Base-by-base conservation (phyloP, 495 filamentous ascomycete species). In the Penicillium longicatenatum region DNA sequence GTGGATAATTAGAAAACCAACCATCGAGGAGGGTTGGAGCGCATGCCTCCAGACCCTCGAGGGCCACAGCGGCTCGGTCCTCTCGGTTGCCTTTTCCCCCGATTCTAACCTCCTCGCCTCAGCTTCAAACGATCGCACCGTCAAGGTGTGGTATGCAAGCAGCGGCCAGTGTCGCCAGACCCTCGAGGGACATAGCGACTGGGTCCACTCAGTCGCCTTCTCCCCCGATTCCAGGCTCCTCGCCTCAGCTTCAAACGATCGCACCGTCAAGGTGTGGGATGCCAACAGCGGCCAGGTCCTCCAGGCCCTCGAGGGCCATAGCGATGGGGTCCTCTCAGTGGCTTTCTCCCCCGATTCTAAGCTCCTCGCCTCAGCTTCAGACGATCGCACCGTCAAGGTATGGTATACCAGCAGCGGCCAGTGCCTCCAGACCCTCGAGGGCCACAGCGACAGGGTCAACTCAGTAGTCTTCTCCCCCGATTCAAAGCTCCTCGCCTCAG, bases 401-500 rank as follows among this genome's bases (percentile, higher is more conserved):
- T 49, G 46, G 24, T 5, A 49, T 49, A n/a, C 24, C 46, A 49
- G 24, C 46, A 66, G 39, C 42, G 57, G 69, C 12, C 30, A 62
- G 10, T 63, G 61, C 48, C 50, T 46, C 1, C 43, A 46, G 17
- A 46, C 43, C 43, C 37, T 45, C 24, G 8, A 54, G 20, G 43
- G n/a, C n/a, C n/a, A n/a, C n/a, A n/a, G n/a, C n/a, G n/a, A n/a
- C n/a, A n/a, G n/a, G n/a, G n/a, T n/a, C 43, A 21, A 24, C 21
- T 46, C 21, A 2, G 10, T 46, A 6, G 8, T 17, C 21, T 46
- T 46, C 43, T 46, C 43, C 19, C 43, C 46, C 30, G 66, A 71
- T 59, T 30, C 35, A 14, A 51, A 52, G 14, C 54, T 43, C 20
- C 52, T 73, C 33, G 64, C 64, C 5, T 72, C 62, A 7, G 53